phyloP scores from a whole-genome alignment of 2,329 filamentous ascomycete species.

The Hypoxylon sp. region DNA sequence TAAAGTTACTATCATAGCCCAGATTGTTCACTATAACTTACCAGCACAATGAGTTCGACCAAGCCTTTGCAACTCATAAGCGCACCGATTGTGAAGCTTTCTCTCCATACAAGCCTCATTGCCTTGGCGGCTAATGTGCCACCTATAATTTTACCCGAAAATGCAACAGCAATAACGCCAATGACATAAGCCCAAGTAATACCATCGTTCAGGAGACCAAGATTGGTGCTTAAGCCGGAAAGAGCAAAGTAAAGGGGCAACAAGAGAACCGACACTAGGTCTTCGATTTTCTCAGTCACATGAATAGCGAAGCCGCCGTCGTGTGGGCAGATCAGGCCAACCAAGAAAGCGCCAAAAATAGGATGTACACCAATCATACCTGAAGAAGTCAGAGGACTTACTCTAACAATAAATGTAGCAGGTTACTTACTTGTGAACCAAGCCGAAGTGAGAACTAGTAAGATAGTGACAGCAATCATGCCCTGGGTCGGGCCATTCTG shows the following conservation, averaged over 20 bases:
- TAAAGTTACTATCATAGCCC: background rate
- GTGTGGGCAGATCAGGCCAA: constrained; percentile 91
- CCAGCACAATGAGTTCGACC: constrained; percentile 94
- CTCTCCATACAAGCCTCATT: constrained; percentile 88
- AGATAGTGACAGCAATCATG: constrained; percentile 84
- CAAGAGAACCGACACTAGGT: constrained; percentile 86
- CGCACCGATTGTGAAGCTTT: constrained; percentile 88
- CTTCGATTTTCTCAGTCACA: constrained; percentile 93
- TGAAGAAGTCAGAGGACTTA: constrained; percentile 61
- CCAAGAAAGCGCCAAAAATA: constrained; percentile 93
- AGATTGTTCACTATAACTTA: constrained; percentile 61
- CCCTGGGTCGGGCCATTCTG: constrained; percentile 90
- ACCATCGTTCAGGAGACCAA: constrained; percentile 85
- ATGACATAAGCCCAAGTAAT: constrained; percentile 92
- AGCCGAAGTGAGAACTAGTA: constrained; percentile 79
- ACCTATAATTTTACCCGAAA: constrained; percentile 86
- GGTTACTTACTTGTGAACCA: constrained; percentile 66
- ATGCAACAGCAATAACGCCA: constrained; percentile 85
- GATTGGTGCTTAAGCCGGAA: constrained; percentile 88
- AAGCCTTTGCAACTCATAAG: constrained; percentile 98
- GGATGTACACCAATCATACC: constrained; percentile 92
- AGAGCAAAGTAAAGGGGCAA: constrained; percentile 94
- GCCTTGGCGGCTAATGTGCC: constrained; percentile 82
- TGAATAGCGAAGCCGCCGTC: constrained; percentile 93
- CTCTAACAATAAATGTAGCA: background rate